Percentiles rank a stretch among this genome's conserved stretches.
These are phyloP conservation scores for Colletotrichum navitas DNA, from an alignment of 2,329 filamentous ascomycete species.

Conservation along the genomic window DNA sequence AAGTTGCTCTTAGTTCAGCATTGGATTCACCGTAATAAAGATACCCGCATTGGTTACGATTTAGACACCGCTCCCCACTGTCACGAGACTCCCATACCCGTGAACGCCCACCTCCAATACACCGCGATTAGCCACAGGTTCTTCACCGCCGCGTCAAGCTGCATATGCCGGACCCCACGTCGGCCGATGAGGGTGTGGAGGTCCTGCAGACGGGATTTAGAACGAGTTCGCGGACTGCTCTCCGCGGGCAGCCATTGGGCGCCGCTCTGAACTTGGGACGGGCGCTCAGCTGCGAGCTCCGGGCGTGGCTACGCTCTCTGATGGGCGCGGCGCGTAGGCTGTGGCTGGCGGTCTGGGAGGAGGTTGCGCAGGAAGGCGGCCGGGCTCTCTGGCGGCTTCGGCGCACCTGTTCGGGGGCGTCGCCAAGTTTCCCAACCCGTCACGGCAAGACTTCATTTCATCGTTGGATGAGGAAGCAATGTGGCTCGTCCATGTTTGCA, in stretches of 20 bases:
- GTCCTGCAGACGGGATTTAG: neutral
- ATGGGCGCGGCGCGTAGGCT: neutral
- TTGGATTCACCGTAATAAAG: conserved; percentile 29
- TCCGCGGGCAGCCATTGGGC: neutral
- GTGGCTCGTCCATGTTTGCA: neutral
- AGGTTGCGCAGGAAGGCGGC: neutral
- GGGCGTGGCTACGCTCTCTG: neutral
- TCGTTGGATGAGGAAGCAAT: neutral
- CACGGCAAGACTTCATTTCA: neutral
- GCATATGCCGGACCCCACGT: neutral
- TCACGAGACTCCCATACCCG: neutral
- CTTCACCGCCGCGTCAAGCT: neutral
- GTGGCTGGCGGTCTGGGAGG: neutral
- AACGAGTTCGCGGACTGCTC: neutral
- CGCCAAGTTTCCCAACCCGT: neutral
- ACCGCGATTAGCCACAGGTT: neutral
- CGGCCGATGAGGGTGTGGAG: conserved; percentile 3
- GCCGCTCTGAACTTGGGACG: neutral
- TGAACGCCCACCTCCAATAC: neutral
- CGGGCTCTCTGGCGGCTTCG: neutral
- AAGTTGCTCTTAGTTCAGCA: neutral
- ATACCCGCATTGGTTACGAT: conserved; percentile 31
- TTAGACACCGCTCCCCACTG: too few species aligned
- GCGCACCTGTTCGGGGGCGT: neutral
- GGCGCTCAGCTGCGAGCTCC: neutral